phyloP scores from a whole-genome alignment of 176 grass and related monocot species.

The Poa annua region DNA sequence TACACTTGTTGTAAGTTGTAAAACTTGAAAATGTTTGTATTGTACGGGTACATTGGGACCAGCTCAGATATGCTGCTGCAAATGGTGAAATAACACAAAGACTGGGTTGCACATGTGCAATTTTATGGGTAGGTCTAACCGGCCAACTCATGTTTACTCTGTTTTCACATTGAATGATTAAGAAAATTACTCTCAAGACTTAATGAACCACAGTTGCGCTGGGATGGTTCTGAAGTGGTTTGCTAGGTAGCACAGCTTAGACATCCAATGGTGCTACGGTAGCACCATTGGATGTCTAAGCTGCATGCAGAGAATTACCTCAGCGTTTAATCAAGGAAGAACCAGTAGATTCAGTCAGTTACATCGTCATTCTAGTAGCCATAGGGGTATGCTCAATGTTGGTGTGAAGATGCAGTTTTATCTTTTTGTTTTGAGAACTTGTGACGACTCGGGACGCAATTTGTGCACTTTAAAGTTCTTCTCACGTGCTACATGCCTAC shows the following conservation, averaged over 20 bases:
- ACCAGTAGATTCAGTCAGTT: conserved; percentile 16
- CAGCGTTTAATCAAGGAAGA: background rate
- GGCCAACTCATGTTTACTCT: background rate
- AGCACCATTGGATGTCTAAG: too few species aligned
- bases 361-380: background rate
- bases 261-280: too few species aligned
- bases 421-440: background rate
- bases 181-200: background rate
- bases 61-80: conserved; percentile 20
- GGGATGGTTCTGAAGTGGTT: background rate
- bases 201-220: background rate
- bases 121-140: background rate
- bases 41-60: conserved; percentile 33
- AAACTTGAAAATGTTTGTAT: conserved; percentile 45
- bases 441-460: background rate
- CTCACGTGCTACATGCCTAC: conserved; percentile 20
- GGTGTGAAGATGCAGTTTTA: background rate
- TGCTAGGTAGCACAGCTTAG: too few species aligned
- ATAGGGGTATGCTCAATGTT: background rate
- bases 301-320: background rate
- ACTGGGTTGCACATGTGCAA: conserved; percentile 21
- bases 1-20: conserved; percentile 56
- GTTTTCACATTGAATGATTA: background rate
- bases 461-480: conserved; percentile 2
- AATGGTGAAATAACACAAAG: conserved; percentile 40